Conservation (phyloP, 352 stramenopile genomes). For the Pythium monospermum region DNA sequence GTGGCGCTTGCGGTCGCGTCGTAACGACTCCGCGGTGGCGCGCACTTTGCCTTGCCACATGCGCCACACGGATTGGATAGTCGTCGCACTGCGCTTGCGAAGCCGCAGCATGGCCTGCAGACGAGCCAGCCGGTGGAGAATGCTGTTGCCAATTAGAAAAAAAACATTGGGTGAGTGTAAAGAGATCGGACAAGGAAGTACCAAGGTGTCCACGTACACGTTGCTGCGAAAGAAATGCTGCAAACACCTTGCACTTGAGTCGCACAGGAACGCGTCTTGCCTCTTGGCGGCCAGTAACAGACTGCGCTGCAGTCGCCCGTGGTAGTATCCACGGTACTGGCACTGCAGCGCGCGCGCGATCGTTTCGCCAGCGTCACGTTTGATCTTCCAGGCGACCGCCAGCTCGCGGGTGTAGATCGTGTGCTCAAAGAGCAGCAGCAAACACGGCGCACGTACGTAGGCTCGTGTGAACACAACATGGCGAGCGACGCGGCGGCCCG, state of each 20-base stretch:
- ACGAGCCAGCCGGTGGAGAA: constrained; percentile 41
- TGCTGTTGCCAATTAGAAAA: constrained; percentile 22
- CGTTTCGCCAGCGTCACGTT: constrained; percentile 37
- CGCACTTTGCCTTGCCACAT: constrained; percentile 70
- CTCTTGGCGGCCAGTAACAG: constrained; percentile 20
- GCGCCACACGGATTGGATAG: constrained; percentile 69
- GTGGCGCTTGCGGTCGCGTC: constrained; percentile 25
- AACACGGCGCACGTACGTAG: constrained; percentile 35
- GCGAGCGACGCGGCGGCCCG: constrained; percentile 30
- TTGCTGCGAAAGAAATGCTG: constrained; percentile 79
- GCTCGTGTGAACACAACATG: constrained; percentile 32
- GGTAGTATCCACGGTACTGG: constrained; percentile 43
- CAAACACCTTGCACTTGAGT: constrained; percentile 36
- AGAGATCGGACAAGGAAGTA: too few species aligned
- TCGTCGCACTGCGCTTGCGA: constrained; percentile 32
- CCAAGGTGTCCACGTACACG: constrained; percentile 38
- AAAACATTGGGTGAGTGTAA: neutral
- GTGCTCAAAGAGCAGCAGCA: constrained; percentile 38
- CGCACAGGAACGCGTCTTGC: constrained; percentile 33
- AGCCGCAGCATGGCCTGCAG: constrained; percentile 36
- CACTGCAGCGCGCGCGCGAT: constrained; percentile 39
- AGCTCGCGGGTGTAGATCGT: constrained; percentile 58
- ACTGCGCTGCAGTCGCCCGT: constrained; percentile 42
- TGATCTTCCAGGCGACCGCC: constrained; percentile 50
- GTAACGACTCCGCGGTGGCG: constrained; percentile 33